Conservation (phyloP, 1,139 yeast genomes). For the Saccharomycopsis hybrid region DNA sequence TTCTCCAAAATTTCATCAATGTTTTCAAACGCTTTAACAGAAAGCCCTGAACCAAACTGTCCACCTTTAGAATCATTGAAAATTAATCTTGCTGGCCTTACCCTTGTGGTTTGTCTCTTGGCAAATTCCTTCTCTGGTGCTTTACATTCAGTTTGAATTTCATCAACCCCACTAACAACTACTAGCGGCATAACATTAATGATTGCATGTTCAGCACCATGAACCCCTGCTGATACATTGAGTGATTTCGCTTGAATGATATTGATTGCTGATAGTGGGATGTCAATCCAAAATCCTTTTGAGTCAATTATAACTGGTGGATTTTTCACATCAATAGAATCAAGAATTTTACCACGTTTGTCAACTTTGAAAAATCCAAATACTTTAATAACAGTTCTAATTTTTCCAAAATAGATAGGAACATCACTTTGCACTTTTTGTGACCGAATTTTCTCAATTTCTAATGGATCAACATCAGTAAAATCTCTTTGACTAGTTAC, state of each 20-base stretch:
- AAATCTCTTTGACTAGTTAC: conserved; percentile 84
- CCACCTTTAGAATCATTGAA: conserved; percentile 85
- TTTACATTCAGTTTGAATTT: conserved; percentile 86
- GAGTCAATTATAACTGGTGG: conserved; percentile 70
- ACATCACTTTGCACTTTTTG: conserved; percentile 43
- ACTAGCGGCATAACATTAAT: conserved; percentile 71
- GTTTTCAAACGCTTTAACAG: conserved; percentile 72
- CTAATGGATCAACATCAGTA: conserved; percentile 84
- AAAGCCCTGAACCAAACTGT: conserved; percentile 67
- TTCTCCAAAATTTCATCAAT: conserved; percentile 57
- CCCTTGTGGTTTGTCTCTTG: conserved; percentile 54
- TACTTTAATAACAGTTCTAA: conserved; percentile 65
- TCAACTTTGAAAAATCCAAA: conserved; percentile 92
- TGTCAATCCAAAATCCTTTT: conserved; percentile 88
- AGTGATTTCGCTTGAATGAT: conserved; percentile 49
- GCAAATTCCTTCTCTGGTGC: conserved; percentile 96
- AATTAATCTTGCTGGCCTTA: conserved; percentile 79
- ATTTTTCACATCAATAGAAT: conserved; percentile 86
- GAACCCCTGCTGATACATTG: conserved; percentile 86
- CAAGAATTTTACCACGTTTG: conserved; percentile 67
- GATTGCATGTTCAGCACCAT: conserved; percentile 89
- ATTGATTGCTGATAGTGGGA: conserved; percentile 60
- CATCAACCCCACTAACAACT: conserved; percentile 59
- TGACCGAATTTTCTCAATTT: conserved; percentile 59
- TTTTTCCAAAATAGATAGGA: conserved; percentile 70